phyloP scores from a whole-genome alignment of 1,284 basidiomycete species.

The Trametes hirsuta region DNA sequence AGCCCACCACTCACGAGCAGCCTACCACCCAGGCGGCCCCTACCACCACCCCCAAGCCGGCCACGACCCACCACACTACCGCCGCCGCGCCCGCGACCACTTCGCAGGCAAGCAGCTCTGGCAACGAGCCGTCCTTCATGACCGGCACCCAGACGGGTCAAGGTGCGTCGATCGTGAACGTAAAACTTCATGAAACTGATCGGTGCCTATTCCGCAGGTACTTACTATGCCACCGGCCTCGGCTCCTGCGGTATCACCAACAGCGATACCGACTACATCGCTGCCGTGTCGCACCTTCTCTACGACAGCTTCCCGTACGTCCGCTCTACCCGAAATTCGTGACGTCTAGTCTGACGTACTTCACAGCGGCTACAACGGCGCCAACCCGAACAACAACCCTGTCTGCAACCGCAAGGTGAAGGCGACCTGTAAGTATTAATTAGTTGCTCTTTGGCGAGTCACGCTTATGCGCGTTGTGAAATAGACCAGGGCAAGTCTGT shows the following conservation, averaged over 20 bases:
- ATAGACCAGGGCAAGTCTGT: slow-evolving; percentile 56
- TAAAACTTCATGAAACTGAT: background rate
- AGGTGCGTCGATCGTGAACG: slow-evolving; percentile 38
- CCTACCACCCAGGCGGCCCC: slow-evolving; percentile 12
- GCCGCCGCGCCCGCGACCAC: slow-evolving; percentile 10
- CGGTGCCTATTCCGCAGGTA: slow-evolving; percentile 39
- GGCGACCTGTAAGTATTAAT: slow-evolving; percentile 48
- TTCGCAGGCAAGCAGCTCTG: slow-evolving; percentile 10
- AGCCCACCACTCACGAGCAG: slow-evolving; percentile 11
- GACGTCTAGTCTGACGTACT: background rate
- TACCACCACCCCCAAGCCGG: slow-evolving; percentile 12
- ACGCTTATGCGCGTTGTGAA: background rate
- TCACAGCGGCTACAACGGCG: slow-evolving; percentile 50
- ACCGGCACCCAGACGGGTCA: slow-evolving; percentile 53
- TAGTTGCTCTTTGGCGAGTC: background rate
- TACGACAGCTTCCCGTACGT: slow-evolving; percentile 69
- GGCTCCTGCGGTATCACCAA: slow-evolving; percentile 73
- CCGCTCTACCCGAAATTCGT: background rate
- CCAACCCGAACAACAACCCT: slow-evolving; percentile 67
- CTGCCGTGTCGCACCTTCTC: slow-evolving; percentile 58
- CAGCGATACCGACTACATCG: slow-evolving; percentile 56
- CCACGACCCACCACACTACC: slow-evolving; percentile 16
- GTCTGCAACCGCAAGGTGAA: slow-evolving; percentile 54
- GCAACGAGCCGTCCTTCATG: slow-evolving; percentile 38
- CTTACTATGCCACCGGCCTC: slow-evolving; percentile 63